phyloP scores from a whole-genome alignment of 2,329 filamentous ascomycete genomes.

The Penicillium nordicum region DNA sequence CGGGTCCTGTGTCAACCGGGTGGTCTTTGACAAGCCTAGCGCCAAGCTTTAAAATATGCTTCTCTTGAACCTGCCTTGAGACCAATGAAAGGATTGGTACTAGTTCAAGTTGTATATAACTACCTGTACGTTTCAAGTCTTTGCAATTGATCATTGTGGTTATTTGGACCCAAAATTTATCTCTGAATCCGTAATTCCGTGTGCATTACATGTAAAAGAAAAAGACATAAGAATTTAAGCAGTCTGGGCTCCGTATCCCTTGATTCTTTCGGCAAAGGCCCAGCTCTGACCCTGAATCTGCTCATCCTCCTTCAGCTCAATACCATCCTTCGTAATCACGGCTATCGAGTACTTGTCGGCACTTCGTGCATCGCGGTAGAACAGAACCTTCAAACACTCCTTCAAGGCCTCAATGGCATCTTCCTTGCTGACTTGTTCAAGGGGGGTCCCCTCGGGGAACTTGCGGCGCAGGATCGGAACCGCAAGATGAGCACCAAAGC shows the following conservation, averaged over 20 bases:
- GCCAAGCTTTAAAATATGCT: conserved; percentile 34
- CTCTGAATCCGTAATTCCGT: conserved; percentile 3
- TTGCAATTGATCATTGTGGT: neutral
- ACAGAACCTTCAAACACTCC: conserved; percentile 98
- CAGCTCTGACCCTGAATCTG: conserved; percentile 94
- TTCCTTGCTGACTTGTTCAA: conserved; percentile 68
- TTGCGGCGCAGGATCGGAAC: conserved; percentile 83
- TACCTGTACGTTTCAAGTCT: neutral
- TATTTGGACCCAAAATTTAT: neutral
- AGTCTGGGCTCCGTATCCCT: conserved; percentile 86
- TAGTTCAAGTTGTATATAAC: neutral
- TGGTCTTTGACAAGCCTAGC: conserved; percentile 42
- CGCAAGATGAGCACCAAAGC: conserved; percentile 88
- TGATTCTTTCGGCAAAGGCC: conserved; percentile 94
- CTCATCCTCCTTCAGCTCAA: conserved; percentile 79
- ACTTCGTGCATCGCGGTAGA: conserved; percentile 92
- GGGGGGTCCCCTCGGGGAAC: conserved; percentile 78
- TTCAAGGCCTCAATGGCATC: conserved; percentile 75
- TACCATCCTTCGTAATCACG: conserved; percentile 81
- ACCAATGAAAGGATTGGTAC: neutral
- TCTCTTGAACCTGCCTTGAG: neutral
- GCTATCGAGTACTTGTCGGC: conserved; percentile 89
- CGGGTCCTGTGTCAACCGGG: conserved; percentile 52
- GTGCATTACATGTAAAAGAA: conserved; percentile 13
- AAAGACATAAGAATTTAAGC: conserved; percentile 34